These are phyloP conservation scores for Lizanozyma gosingica DNA, from an alignment of 1,139 yeast species.

Conservation along the genomic window DNA sequence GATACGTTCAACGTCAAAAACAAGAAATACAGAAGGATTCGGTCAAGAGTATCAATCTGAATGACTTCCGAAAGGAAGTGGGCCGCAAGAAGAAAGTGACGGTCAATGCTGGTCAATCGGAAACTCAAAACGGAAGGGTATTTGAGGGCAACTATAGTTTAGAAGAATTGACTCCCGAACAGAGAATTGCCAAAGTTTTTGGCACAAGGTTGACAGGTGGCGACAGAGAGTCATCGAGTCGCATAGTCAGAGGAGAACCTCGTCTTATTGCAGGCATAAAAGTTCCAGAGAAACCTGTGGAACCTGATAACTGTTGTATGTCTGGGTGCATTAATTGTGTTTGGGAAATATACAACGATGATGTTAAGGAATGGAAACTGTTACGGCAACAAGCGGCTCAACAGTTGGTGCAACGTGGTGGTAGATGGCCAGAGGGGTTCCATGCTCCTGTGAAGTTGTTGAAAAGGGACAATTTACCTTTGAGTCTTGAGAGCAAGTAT, in stretches of 20 bases:
- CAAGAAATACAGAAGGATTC: background rate
- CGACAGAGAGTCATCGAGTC: constrained; percentile 40
- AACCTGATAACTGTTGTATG: constrained; percentile 96
- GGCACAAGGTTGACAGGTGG: constrained; percentile 56
- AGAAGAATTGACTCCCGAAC: constrained; percentile 33
- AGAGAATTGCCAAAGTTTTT: constrained; percentile 42
- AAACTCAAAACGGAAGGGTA: background rate
- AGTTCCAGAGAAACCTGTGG: constrained; percentile 75
- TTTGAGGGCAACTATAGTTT: constrained; percentile 41
- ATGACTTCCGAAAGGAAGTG: background rate
- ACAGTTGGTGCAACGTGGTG: constrained; percentile 39
- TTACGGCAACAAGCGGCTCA: constrained; percentile 53
- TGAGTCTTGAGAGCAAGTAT: constrained; percentile 6
- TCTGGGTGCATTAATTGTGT: constrained; percentile 95
- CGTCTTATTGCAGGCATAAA: constrained; percentile 55
- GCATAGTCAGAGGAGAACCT: constrained; percentile 35
- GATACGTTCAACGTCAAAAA: background rate
- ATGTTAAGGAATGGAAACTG: constrained; percentile 70
- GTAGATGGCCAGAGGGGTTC: constrained; percentile 75
- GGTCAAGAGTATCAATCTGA: background rate
- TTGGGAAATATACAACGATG: constrained; percentile 90
- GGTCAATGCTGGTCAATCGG: no score
- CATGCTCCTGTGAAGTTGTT: constrained; percentile 51
- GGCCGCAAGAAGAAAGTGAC: background rate
- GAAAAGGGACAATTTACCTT: constrained; percentile 25